Conservation (phyloP, 2,329 filamentous ascomycete species). For the Monosporascus sp. region DNA sequence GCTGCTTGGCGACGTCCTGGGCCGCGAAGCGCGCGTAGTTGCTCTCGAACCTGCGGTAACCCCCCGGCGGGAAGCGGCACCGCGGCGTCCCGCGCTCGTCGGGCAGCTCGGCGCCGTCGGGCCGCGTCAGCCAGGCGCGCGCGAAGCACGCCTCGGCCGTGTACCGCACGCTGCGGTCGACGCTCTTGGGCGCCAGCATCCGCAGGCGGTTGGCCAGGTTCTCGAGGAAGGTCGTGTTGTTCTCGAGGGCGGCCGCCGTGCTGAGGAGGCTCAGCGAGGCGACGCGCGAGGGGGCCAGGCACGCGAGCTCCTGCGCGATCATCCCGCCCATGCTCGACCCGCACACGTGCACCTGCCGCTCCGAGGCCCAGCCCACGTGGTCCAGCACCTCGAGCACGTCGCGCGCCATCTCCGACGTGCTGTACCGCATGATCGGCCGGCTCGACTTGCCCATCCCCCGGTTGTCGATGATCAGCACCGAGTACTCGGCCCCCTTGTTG, state of each 20-base stretch:
- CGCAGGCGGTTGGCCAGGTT: constrained; percentile 55
- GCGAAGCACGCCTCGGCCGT: constrained; percentile 65
- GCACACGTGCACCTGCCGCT: constrained; percentile 57
- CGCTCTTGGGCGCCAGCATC: constrained; percentile 64
- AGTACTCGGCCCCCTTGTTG: constrained; percentile 60
- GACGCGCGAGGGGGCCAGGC: constrained; percentile 47
- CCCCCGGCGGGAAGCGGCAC: constrained; percentile 26
- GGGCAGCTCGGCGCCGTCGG: constrained; percentile 55
- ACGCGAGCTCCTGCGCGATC: constrained; percentile 79
- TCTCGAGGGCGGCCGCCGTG: constrained; percentile 57
- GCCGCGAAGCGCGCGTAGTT: constrained; percentile 83
- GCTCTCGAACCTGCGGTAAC: constrained; percentile 57
- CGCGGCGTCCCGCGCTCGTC: constrained; percentile 33
- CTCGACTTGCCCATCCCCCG: constrained; percentile 77
- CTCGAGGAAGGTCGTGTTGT: constrained; percentile 57
- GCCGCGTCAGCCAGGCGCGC: constrained; percentile 53
- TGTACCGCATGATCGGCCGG: constrained; percentile 73
- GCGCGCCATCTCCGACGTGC: constrained; percentile 77
- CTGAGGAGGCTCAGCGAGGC: constrained; percentile 55
- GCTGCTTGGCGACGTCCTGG: constrained; percentile 69
- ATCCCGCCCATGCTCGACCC: constrained; percentile 87
- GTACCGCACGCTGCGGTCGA: constrained; percentile 61
- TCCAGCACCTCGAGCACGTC: constrained; percentile 66
- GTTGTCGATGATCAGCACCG: constrained; percentile 76
- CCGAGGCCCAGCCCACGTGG: constrained; percentile 60